Percentiles rank a stretch among this genome's conserved stretches.
Conservation (phyloP, 2,329 filamentous ascomycete species). For the Neonectria sp. region DNA sequence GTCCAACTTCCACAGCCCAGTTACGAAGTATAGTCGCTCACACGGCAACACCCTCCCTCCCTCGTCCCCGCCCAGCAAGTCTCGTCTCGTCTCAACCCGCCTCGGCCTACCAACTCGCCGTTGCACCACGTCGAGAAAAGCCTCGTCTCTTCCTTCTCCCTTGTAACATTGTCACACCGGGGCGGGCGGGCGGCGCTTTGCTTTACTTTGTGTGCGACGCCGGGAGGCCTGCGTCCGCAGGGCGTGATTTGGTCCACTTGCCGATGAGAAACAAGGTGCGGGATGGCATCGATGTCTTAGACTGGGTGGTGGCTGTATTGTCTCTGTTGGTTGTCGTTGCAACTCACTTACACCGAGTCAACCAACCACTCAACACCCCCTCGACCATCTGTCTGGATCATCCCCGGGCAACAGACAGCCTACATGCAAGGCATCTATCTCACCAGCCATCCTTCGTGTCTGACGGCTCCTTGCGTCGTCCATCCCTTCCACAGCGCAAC, state of each 20-base stretch:
- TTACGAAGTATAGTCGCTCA: background rate
- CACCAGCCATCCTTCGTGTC: background rate
- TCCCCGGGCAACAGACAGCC: too few relatives aligned
- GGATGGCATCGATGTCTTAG: background rate
- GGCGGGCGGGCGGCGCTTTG: background rate
- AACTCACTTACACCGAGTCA: background rate
- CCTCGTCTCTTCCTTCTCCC: too few relatives aligned
- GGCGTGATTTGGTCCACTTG: background rate
- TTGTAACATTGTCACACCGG: too few relatives aligned
- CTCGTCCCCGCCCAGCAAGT: background rate
- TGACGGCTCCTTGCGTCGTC: background rate
- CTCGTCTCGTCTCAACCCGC: background rate
- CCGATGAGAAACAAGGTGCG: background rate
- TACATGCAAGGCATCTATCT: too few relatives aligned
- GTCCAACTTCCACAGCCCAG: too few relatives aligned
- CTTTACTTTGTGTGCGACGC: background rate
- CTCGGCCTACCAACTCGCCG: too few relatives aligned
- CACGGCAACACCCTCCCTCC: background rate
- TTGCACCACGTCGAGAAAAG: too few relatives aligned
- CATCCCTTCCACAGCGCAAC: slow-evolving; percentile 3
- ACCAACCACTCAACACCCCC: background rate
- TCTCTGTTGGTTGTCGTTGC: too few relatives aligned
- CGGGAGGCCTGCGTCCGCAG: background rate
- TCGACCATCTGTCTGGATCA: background rate
- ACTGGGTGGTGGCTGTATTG: too few relatives aligned